Base-by-base conservation (phyloP, 805 yeast species). In the Pichia thaimueangensis region DNA sequence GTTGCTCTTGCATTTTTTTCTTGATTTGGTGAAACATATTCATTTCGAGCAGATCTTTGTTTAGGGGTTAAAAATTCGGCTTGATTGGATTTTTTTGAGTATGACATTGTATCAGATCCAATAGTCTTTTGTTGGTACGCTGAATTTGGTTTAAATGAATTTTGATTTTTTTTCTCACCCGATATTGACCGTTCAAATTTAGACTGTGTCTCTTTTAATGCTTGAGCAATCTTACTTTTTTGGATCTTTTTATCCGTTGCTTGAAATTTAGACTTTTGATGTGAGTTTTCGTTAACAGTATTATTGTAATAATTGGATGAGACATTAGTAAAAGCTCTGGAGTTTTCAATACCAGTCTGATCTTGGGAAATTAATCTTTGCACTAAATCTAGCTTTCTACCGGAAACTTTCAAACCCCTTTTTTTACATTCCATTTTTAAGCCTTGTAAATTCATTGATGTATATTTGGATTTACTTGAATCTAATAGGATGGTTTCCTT, bases 371-470 rank as follows among this genome's bases (percentile, higher is more conserved):
- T 32, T 33, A 65, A 45, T 48, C 69, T 53, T 44, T 63, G 66
- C 21, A 80, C 67, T 20, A 81, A 60, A 24, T 81, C 86, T 9
- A 70, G 58, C 53, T 81, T 81, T 38, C 69, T 68, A 12, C 88
- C 88, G n/a, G 76, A 62, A 0, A 79, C 71, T 51, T 73, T 76
- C 45, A 81, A 58, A 0, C 85, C 84, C 47, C 81, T 69, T 43
- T 63, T 64, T 43, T 74, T 73, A 56, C 86, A 78, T 55, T 80
- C 86, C 40, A 57, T 58, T 54, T 75, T 78, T 50, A 81, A 66
- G 2, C 75, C 67, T 41, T 73, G 71, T 30, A 80, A 62, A 33
- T 76, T 75, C 74, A 78, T 71, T 23, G 63, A 55, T 2, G 59
- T 47, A 35, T 57, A 64, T 47, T 49, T 63, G 27, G 55, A 41